Percentiles rank a stretch among this genome's conserved stretches.
Evolutionary conservation across 345 rosid genomes (phyloP).

Genomic region (Lepidium sativum): DNA sequence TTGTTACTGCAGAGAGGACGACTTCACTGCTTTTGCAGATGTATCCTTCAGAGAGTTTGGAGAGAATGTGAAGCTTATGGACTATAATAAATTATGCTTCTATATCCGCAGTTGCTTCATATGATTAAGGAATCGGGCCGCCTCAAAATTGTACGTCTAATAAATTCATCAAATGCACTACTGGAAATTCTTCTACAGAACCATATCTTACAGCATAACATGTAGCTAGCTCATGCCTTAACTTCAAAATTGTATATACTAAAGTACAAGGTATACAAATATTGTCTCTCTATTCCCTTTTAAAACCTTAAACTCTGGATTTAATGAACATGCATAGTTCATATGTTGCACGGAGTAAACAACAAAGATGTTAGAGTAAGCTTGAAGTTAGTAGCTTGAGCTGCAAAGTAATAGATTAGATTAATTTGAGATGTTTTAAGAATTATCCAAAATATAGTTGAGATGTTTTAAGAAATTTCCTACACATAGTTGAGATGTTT

Average conservation of each 20-base stretch:
- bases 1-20: constrained; percentile 41
- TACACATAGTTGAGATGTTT: too few relatives aligned
- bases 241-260: constrained; percentile 44
- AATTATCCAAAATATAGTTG: too few relatives aligned
- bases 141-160: constrained; percentile 41
- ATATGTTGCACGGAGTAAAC: constrained; percentile 37
- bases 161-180: constrained; percentile 18
- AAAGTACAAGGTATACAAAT: constrained; percentile 45
- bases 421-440: too few relatives aligned
- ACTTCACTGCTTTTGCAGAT: constrained; percentile 66
- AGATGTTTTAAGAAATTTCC: too few relatives aligned
- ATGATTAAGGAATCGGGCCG: constrained; percentile 24
- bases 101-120: constrained; percentile 26
- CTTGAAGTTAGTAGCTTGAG: too few relatives aligned
- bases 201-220: constrained; percentile 61
- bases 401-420: too few relatives aligned
- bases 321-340: not conserved
- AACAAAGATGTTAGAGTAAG: not conserved
- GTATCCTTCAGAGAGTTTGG: constrained; percentile 78
- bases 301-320: not conserved
- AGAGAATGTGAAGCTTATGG: constrained; percentile 53
- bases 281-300: not conserved
- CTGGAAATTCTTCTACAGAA: constrained; percentile 62
- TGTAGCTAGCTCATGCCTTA: constrained; percentile 65
- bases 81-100: constrained; percentile 66